Percentiles rank a stretch among this genome's conserved stretches.
phyloP scores from a whole-genome alignment of 1,139 yeast species.

The Geotrichum siamense region DNA sequence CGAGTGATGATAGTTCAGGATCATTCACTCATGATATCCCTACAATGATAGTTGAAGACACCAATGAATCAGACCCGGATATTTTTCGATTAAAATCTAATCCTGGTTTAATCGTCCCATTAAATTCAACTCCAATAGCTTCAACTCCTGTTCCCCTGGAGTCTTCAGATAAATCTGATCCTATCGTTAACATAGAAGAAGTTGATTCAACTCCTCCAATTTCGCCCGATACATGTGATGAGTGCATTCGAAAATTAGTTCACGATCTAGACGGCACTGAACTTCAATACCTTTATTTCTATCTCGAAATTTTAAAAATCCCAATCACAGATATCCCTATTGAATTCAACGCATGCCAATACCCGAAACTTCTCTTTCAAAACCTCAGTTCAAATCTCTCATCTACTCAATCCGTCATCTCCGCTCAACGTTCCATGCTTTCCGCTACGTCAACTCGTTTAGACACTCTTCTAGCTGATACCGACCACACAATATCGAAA shows the following conservation, averaged over 20 bases:
- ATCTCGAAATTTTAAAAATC: neutral
- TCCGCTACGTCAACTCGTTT: constrained; percentile 16
- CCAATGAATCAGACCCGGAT: neutral
- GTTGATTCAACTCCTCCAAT: neutral
- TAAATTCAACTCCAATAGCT: no score
- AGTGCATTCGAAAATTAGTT: neutral
- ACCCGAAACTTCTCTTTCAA: neutral
- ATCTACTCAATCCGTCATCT: neutral
- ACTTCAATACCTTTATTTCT: neutral
- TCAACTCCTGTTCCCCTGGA: neutral
- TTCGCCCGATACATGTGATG: neutral
- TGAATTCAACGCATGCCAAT: neutral
- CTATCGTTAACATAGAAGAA: neutral
- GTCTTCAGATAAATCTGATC: neutral
- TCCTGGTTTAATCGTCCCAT: neutral
- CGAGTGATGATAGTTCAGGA: neutral
- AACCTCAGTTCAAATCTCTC: neutral
- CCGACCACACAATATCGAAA: constrained; percentile 75
- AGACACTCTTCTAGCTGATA: constrained; percentile 42
- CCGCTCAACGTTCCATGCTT: constrained; percentile 9
- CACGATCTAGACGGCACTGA: constrained; percentile 2
- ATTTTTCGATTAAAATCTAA: neutral
- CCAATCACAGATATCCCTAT: neutral
- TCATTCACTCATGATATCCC: neutral
- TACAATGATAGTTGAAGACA: neutral